phyloP scores from a whole-genome alignment of 768 basidiomycete genomes.

The Tylopilus sp. region DNA sequence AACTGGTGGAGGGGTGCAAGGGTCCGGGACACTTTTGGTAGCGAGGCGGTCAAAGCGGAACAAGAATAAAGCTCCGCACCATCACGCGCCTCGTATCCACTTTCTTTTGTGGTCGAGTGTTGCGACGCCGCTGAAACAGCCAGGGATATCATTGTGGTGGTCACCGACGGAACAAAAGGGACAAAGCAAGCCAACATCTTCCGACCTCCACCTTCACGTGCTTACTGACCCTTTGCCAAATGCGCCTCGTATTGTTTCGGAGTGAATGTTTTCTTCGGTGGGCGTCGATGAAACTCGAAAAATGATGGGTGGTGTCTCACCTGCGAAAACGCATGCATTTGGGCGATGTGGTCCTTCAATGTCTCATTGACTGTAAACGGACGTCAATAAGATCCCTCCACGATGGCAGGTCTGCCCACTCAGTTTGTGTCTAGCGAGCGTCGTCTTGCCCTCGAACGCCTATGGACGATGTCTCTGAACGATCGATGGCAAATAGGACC shows the following conservation, averaged over 20 bases:
- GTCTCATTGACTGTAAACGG: conserved; percentile 63
- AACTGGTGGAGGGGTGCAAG: too few species aligned
- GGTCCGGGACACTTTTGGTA: background rate
- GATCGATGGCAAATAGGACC: background rate
- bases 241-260: conserved; percentile 60
- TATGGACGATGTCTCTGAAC: conserved; percentile 23
- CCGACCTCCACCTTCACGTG: too few species aligned
- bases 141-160: conserved; percentile 1
- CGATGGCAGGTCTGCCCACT: conserved; percentile 40
- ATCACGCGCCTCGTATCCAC: too few species aligned
- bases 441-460: conserved; percentile 77
- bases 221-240: conserved; percentile 33
- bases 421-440: conserved; percentile 70
- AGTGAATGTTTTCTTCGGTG: conserved; percentile 67
- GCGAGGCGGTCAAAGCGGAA: conserved; percentile 8
- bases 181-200: background rate
- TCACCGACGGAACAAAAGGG: background rate
- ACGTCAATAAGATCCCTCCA: background rate
- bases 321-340: conserved; percentile 89
- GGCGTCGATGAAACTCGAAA: background rate
- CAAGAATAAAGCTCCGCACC: too few species aligned
- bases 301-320: conserved; percentile 36
- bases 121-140: background rate
- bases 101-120: background rate
- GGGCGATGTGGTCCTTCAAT: conserved; percentile 68